Percentiles rank a stretch among this genome's conserved stretches.
Evolutionary conservation across 371 early-diverging fungal genomes (phyloP).

Genomic region (Mortierella sp.): DNA sequence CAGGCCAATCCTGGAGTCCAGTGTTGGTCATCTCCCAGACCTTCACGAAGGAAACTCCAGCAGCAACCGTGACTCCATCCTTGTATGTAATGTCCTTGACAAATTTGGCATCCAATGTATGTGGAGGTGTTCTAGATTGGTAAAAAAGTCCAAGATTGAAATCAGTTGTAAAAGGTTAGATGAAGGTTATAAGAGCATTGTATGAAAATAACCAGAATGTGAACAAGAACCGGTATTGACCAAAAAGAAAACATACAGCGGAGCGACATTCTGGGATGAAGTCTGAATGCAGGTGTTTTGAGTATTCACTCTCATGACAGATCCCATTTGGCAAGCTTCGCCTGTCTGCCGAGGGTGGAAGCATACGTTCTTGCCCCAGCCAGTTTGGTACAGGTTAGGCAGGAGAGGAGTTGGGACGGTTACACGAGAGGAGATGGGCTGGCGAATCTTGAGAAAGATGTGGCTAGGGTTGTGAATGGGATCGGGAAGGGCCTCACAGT

Average conservation of each 20-base stretch:
- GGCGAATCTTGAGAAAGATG: constrained; percentile 68
- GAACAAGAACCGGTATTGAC: neutral
- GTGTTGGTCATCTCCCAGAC: constrained; percentile 79
- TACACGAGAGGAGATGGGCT: constrained; percentile 28
- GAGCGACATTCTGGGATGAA: neutral
- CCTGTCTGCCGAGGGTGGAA: constrained; percentile 26
- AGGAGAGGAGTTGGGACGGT: constrained; percentile 25
- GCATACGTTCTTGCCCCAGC: constrained; percentile 40
- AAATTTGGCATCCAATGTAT: constrained; percentile 58
- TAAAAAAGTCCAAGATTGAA: too few relatives aligned
- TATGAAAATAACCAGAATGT: too few relatives aligned
- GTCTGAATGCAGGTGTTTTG: constrained; percentile 11
- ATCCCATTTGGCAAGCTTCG: constrained; percentile 15
- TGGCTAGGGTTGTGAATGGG: constrained; percentile 63
- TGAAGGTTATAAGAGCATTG: too few relatives aligned
- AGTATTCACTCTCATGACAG: neutral
- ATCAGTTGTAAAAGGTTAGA: too few relatives aligned
- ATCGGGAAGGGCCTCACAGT: constrained; percentile 62
- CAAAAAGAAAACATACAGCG: constrained; percentile 4
- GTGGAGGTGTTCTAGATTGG: neutral
- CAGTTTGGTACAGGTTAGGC: constrained; percentile 49
- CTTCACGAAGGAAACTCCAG: constrained; percentile 64
- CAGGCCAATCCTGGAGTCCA: constrained; percentile 73
- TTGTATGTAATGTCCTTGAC: constrained; percentile 76
- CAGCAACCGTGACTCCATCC: constrained; percentile 67